phyloP scores from a whole-genome alignment of 805 yeast species.

The Myxozyma melibiosi region DNA sequence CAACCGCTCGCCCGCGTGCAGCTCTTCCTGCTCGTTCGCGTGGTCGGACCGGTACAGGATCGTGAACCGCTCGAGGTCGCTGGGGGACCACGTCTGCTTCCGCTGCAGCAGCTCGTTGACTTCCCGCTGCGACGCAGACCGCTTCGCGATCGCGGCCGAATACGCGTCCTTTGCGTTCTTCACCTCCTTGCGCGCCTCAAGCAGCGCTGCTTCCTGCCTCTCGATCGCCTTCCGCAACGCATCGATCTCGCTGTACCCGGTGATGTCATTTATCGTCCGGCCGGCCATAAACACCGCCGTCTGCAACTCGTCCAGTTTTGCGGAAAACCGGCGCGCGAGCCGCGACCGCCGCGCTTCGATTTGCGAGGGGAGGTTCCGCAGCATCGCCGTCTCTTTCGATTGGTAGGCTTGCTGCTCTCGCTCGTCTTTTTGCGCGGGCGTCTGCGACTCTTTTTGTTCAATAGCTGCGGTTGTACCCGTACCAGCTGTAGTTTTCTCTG shows the following conservation, averaged over 20 bases:
- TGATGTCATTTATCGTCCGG: slow-evolving; percentile 78
- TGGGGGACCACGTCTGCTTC: slow-evolving; percentile 76
- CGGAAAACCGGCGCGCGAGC: slow-evolving; percentile 36
- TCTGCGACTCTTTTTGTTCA: no score
- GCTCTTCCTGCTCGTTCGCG: slow-evolving; percentile 62
- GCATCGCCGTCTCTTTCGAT: slow-evolving; percentile 1
- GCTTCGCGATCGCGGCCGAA: slow-evolving; percentile 59
- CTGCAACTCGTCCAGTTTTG: slow-evolving; percentile 42
- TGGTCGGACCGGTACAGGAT: slow-evolving; percentile 80
- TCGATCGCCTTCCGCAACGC: slow-evolving; percentile 65
- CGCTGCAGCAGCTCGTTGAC: slow-evolving; percentile 85
- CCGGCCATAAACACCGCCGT: slow-evolving; percentile 43
- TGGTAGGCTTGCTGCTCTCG: neutral
- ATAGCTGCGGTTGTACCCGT: neutral
- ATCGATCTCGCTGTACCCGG: slow-evolving; percentile 87
- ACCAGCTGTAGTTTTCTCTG: neutral
- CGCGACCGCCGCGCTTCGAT: slow-evolving; percentile 37
- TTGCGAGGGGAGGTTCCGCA: slow-evolving; percentile 37
- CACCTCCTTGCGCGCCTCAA: slow-evolving; percentile 52
- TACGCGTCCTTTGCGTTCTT: slow-evolving; percentile 54
- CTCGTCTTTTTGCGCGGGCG: no score
- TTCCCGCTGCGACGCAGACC: slow-evolving; percentile 76
- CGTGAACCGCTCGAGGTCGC: slow-evolving; percentile 84
- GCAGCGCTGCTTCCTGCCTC: slow-evolving; percentile 45
- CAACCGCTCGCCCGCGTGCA: slow-evolving; percentile 48